Evolutionary conservation across 108 stramenopile genomes (phyloP), one percentile per base, ranked within the genome.

Genomic region (Nannochloropsis granulata): DNA sequence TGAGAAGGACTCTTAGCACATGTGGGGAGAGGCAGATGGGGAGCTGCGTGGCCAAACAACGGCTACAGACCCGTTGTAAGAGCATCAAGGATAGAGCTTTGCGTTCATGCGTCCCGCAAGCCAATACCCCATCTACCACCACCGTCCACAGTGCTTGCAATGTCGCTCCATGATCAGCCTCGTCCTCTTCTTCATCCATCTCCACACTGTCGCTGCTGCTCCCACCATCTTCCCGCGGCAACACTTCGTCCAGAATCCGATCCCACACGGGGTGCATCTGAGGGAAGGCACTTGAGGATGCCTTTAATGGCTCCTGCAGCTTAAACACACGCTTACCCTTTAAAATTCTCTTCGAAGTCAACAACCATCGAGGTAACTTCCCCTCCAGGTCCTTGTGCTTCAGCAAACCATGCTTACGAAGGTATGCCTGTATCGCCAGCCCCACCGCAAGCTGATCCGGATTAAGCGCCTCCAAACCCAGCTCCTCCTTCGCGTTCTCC

Each of bases 181-280:
- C 12, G 19, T 45, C 44, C 80, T 79, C 86, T 21, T 87, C 86
- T 81, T 45, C 83, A 46, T 81, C 80, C 24, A 43, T 80, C 46
- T 42, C 44, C 45, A 83, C 16, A 21, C 83, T 80, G 43, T 80
- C 81, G 43, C 78, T 2, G 80, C 86, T 83, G 43, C 78, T 2
- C 45, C 86, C 80, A 2, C 83, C 44, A 44, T 44, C 24, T 11
- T 34, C 83, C 24, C 79, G 78, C 12, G 79, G 83, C 71, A 45
- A 25, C 21, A 87, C 34, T 43, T 83, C 83, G 34, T 87, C 86
- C 83, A 82, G 83, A 13, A 87, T 13, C 12, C 81, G 86, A 13
- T 43, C 81, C 86, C 86, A 87, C 45, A 84, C 45, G 0, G 86
- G 79, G 83, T 87, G 86, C 43, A 87, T 26, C 83, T 84, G 83